Evolutionary conservation across 768 basidiomycete species (phyloP).

Genomic region (Cubamyces sp.): DNA sequence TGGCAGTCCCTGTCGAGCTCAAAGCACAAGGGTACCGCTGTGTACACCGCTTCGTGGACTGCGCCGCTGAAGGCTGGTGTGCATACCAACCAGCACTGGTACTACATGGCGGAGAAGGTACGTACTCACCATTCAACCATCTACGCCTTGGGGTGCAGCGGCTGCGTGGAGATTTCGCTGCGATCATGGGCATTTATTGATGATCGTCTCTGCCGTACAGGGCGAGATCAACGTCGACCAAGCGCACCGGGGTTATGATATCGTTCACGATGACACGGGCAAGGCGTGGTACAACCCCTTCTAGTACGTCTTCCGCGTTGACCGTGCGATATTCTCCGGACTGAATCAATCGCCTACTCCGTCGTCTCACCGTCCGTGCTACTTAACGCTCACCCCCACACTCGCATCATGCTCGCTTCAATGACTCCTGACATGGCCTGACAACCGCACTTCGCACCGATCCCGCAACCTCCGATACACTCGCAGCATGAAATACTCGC

Average conservation of each 20-base stretch:
- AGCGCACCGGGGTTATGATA: slow-evolving; percentile 91
- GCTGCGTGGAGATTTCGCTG: not conserved
- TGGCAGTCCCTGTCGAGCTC: slow-evolving; percentile 83
- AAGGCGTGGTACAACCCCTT: slow-evolving; percentile 90
- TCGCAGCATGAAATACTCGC: slow-evolving; percentile 90
- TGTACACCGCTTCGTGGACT: slow-evolving; percentile 95
- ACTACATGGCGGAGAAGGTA: slow-evolving; percentile 93
- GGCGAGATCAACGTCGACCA: slow-evolving; percentile 94
- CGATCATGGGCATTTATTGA: slow-evolving; percentile 1
- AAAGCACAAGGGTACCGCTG: slow-evolving; percentile 81
- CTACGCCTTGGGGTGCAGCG: not conserved
- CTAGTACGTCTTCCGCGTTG: slow-evolving; percentile 59
- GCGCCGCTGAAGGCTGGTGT: slow-evolving; percentile 90
- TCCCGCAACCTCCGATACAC: not conserved
- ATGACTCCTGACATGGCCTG: not conserved
- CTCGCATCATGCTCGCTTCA: slow-evolving; percentile 1
- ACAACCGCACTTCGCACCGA: slow-evolving; percentile 3
- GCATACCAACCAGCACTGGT: slow-evolving; percentile 91
- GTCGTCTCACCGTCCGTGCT: not conserved
- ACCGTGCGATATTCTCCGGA: slow-evolving; percentile 16
- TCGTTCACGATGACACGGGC: slow-evolving; percentile 83
- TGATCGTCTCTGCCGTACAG: slow-evolving; percentile 41
- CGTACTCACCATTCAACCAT: slow-evolving; percentile 5
- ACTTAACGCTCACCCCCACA: not conserved
- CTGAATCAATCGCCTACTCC: slow-evolving; percentile 17